Evolutionary conservation across 73 alveolate species (phyloP).

Genomic region (Blepharisma stoltei): DNA sequence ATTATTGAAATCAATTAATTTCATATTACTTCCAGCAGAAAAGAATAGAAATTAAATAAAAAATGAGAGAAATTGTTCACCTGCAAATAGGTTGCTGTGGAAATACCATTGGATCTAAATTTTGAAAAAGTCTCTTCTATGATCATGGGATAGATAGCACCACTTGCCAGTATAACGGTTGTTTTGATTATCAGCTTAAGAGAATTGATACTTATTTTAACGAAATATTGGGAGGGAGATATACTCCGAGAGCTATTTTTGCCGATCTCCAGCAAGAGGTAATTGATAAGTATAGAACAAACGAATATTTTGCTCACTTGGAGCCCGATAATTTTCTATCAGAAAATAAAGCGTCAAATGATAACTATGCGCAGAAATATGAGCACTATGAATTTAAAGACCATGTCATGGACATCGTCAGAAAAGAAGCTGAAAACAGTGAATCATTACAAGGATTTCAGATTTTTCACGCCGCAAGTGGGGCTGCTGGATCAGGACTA

Average conservation of each 20-base stretch:
- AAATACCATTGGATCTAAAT: too few relatives aligned
- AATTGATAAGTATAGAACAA: conserved; percentile 31
- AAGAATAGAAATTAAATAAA: too few relatives aligned
- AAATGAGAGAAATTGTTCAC: too few relatives aligned
- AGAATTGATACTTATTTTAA: conserved; percentile 50
- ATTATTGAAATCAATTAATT: too few relatives aligned
- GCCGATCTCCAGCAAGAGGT: conserved; percentile 52
- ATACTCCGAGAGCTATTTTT: conserved; percentile 44
- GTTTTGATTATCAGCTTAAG: conserved; percentile 33
- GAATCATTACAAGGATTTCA: conserved; percentile 91
- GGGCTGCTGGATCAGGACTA: conserved; percentile 97
- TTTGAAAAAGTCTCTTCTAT: too few relatives aligned
- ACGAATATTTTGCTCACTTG: conserved; percentile 29
- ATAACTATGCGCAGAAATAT: conserved; percentile 32
- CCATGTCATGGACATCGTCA: conserved; percentile 51
- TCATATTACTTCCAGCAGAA: too few relatives aligned
- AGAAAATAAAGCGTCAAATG: neutral
- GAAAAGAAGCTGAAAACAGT: conserved; percentile 85
- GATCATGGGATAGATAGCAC: too few relatives aligned
- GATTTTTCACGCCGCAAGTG: conserved; percentile 89
- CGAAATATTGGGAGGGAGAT: neutral
- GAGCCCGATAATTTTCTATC: conserved; percentile 41
- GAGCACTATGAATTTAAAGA: neutral
- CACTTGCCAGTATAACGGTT: conserved; percentile 10
- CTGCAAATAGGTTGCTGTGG: too few relatives aligned